Base-by-base conservation (phyloP, 371 early-diverging fungal genomes). In the Mortierella sp. region DNA sequence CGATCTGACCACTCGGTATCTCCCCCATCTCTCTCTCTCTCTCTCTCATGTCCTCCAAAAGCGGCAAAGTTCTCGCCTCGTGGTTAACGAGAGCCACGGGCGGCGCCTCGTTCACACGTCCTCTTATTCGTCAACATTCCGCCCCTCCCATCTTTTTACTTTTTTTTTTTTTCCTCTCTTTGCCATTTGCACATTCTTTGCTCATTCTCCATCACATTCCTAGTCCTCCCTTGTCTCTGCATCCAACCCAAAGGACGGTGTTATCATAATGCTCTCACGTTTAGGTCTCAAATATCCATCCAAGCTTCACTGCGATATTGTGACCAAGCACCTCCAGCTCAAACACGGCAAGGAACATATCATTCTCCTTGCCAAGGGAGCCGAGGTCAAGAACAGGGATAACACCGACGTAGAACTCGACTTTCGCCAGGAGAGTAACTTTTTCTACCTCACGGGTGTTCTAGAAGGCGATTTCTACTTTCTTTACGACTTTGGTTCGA, bases 381-480 rank as follows among this genome's bases (percentile, higher is more conserved):
- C 79, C 0, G 56, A 62, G 6, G 60, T 62, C 19, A 48, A 67
- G 44, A 71, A 61, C 55, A 71, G 88, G 19, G 85, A 87, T 57
- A 85, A 84, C 68, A 88, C 87, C 18, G 88, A 88, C 46, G 77
- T 82, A 0, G 88, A 87, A 30, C 60, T 88, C 11, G 83, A 85
- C 43, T 88, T 86, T 57, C 83, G 87, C 15, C 88, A 89, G 65
- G 86, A 86, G 61, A 85, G 85, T 66, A 81, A 86, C 70, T 89
- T 89, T 57, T 82, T 83, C 58, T 89, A 88, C 71, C 72, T 88
- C 18, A 83, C 88, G 2, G 88, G 88, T 25, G 86, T 88, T 3
- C 86, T 84, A n/a, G 77, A 84, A 37, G 77, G 86, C 7, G 89
- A 86, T 23, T 89, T 69, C 59, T 86, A 84, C 70, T 82, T 86